Evolutionary conservation across 148 eudicot species (phyloP).

Genomic region (Rhododendron simsii): DNA sequence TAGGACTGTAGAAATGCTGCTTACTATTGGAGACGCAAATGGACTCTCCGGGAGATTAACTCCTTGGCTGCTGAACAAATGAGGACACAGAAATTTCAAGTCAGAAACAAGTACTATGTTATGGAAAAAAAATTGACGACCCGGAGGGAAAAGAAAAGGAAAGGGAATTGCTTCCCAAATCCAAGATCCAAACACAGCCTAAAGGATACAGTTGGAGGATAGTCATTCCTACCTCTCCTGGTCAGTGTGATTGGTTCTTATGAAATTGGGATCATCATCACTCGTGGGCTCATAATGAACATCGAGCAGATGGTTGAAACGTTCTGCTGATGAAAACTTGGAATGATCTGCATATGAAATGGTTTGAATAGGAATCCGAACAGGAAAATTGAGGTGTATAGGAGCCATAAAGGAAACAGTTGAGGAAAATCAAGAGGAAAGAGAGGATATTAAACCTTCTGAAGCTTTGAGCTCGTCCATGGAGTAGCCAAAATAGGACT

Average conservation of each 20-base stretch:
- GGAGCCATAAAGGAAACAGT: neutral
- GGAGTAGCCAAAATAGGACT: constrained; percentile 28
- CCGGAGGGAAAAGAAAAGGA: neutral
- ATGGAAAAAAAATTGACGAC: neutral
- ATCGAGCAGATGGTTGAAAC: constrained; percentile 29
- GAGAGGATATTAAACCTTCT: constrained; percentile 24
- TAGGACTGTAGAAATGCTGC: constrained; percentile 37
- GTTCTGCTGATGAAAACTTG: constrained; percentile 9
- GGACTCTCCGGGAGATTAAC: constrained; percentile 66
- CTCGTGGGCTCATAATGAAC: constrained; percentile 11
- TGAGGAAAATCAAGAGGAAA: neutral
- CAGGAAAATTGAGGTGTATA: neutral
- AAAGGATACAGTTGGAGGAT: neutral
- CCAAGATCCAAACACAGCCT: neutral
- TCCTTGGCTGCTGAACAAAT: constrained; percentile 35
- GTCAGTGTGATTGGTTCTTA: constrained; percentile 22
- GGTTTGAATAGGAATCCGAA: neutral
- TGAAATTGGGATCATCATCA: constrained; percentile 21
- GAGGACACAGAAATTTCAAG: neutral
- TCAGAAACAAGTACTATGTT: neutral
- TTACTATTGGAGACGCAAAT: constrained; percentile 36
- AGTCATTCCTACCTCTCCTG: constrained; percentile 50
- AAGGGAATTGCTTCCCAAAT: neutral
- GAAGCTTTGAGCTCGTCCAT: constrained; percentile 33
- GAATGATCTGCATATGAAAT: constrained; percentile 28